Base-by-base conservation (phyloP, 176 grass and related monocot species). In the Hsuehochloa calcarea region DNA sequence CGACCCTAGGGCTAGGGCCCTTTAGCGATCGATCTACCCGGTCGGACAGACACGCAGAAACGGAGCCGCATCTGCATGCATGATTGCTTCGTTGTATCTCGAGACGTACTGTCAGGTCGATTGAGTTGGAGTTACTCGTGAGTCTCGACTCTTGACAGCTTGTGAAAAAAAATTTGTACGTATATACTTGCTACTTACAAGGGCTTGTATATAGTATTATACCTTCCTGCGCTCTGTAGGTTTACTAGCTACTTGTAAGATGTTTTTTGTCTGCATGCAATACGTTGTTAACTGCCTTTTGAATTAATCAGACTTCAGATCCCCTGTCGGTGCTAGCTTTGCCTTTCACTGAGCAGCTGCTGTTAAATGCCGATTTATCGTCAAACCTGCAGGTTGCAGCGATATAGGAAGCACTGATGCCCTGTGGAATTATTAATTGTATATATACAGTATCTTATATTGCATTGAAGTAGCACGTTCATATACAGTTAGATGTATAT, bases 91-190 rank as follows among this genome's bases (percentile, higher is more conserved):
- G 76, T 26, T 61, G 77, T 81, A 65, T 68, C 12, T 27, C 34
- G 10, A 58, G 83, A 86, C n/a, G n/a, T n/a, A n/a, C 83, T 41
- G 68, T 79, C 87, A 89, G 87, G 38, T 40, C n/a, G 81, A 84
- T 71, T 25, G 19, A 25, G 19, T 62, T 39, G 84, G 51, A 78
- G 25, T 10, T 43, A 49, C 83, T 49, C 84, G 75, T 62, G 75
- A 79, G 11, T 1, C 39, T 35, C 31, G 31, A 34, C 31, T 3
- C 31, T 34, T 26, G 75, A 70, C 81, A 73, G 46, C 78, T 70
- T 17, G 51, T 40, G 52, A 65, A 78, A 73, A 39, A 63, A 72
- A 46, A 20, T 22, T n/a, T n/a, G n/a, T n/a, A n/a, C n/a, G 69
- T 66, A 81, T 38, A 47, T 84, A 70, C 85, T 6, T 1, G 6